These are phyloP conservation scores for Diplocarpon mali DNA, from an alignment of 2,329 filamentous ascomycete species.

Conservation along the genomic window DNA sequence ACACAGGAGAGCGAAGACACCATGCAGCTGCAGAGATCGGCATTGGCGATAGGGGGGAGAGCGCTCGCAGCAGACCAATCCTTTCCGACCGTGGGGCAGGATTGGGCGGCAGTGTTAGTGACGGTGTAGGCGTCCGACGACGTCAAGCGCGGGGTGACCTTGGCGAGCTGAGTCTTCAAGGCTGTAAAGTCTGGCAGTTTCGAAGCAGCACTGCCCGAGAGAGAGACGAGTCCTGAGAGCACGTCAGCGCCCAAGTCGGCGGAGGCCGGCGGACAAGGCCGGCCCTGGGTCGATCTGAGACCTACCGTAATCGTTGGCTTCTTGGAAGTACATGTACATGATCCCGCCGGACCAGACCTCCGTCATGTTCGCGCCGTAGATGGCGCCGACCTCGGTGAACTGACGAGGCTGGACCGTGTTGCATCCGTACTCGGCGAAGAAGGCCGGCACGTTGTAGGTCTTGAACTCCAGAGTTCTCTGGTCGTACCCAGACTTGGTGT, in stretches of 20 bases:
- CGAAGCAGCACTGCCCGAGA: constrained; percentile 47
- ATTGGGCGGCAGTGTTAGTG: constrained; percentile 53
- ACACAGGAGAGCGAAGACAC: constrained; percentile 60
- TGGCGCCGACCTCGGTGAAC: constrained; percentile 74
- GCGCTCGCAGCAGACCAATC: constrained; percentile 59
- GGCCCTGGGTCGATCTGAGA: background rate
- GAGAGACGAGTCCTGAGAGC: constrained; percentile 50
- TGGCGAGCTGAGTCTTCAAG: constrained; percentile 59
- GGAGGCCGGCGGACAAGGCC: background rate
- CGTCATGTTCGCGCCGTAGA: constrained; percentile 76
- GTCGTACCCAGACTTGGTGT: constrained; percentile 66
- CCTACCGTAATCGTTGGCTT: constrained; percentile 75
- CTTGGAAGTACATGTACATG: constrained; percentile 97
- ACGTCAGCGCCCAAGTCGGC: background rate
- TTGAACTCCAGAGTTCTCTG: constrained; percentile 76
- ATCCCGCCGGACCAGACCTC: constrained; percentile 89
- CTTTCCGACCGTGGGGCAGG: constrained; percentile 56
- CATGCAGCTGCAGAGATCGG: constrained; percentile 79
- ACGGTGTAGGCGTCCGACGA: constrained; percentile 58
- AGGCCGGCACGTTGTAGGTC: constrained; percentile 84
- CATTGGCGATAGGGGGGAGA: constrained; percentile 76
- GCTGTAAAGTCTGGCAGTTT: constrained; percentile 66
- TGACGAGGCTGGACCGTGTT: constrained; percentile 59
- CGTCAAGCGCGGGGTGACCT: constrained; percentile 54
- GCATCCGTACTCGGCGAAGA: constrained; percentile 99